These are phyloP conservation scores for Veloboletus limbatus DNA, from an alignment of 1,284 basidiomycete genomes.

Conservation along the genomic window DNA sequence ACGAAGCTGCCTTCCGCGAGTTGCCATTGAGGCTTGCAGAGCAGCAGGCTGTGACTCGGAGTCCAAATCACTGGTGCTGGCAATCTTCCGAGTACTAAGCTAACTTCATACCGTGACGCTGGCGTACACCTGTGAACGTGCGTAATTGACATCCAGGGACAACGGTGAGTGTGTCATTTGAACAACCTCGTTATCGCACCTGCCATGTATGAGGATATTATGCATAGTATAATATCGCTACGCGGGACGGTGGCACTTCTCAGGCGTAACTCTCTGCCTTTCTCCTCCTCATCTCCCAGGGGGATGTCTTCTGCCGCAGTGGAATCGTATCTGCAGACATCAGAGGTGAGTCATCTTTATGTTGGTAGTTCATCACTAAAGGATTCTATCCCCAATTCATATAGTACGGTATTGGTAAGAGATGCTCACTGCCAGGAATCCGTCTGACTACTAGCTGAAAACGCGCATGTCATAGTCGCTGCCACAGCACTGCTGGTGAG, in stretches of 20 bases:
- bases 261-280: background rate
- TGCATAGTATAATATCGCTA: background rate
- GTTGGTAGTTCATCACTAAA: background rate
- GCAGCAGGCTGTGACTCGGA: too few relatives aligned
- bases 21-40: too few relatives aligned
- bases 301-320: conserved; percentile 15
- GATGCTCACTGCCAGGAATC: background rate
- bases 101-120: too few relatives aligned
- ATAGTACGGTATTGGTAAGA: conserved; percentile 18
- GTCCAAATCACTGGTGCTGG: too few relatives aligned
- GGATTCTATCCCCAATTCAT: background rate
- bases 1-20: too few relatives aligned
- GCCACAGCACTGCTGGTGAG: conserved; percentile 16
- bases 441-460: background rate
- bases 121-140: too few relatives aligned
- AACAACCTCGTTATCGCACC: background rate
- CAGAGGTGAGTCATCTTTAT: conserved; percentile 12
- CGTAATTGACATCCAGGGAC: too few relatives aligned
- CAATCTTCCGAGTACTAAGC: too few relatives aligned
- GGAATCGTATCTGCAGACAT: conserved; percentile 16
- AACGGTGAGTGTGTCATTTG: too few relatives aligned
- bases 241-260: background rate
- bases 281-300: background rate
- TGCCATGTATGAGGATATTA: background rate
- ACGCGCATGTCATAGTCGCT: conserved; percentile 9